Evolutionary conservation across 2,329 filamentous ascomycete genomes (phyloP).

Genomic region (Coniochaeta sp.): DNA sequence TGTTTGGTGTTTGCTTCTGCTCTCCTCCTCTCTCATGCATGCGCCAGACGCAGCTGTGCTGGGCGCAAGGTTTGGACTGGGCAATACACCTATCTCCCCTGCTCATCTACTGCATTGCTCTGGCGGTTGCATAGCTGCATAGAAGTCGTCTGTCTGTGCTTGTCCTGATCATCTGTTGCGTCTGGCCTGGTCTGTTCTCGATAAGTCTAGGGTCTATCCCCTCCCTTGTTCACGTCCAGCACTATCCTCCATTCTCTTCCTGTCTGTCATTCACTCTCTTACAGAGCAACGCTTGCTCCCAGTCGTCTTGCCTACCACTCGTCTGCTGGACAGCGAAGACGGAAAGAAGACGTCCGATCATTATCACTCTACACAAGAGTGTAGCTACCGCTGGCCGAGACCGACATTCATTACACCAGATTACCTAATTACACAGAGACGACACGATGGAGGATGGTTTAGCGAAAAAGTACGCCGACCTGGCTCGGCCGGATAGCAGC

Average conservation of each 20-base stretch:
- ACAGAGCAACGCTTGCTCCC: background rate
- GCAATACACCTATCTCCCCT: background rate
- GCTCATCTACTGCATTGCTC: background rate
- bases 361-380: background rate
- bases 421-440: background rate
- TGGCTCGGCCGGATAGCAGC: constrained; percentile 5
- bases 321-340: constrained; percentile 22
- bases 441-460: background rate
- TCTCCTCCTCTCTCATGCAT: background rate
- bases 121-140: background rate
- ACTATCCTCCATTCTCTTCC: constrained; percentile 7
- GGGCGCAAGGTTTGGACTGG: background rate
- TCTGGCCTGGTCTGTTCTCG: constrained; percentile 6
- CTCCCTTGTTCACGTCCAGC: constrained; percentile 4
- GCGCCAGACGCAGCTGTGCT: background rate
- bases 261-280: background rate
- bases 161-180: background rate
- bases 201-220: constrained; percentile 3
- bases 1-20: constrained; percentile 1
- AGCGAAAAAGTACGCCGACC: background rate
- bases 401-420: background rate
- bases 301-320: constrained; percentile 3
- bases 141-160: background rate
- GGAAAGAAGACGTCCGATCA: background rate
- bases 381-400: background rate